Evolutionary conservation across 2,329 filamentous ascomycete genomes (phyloP), one percentile per base, ranked within the genome.

Genomic region (Pseudogymnoascus sp.): DNA sequence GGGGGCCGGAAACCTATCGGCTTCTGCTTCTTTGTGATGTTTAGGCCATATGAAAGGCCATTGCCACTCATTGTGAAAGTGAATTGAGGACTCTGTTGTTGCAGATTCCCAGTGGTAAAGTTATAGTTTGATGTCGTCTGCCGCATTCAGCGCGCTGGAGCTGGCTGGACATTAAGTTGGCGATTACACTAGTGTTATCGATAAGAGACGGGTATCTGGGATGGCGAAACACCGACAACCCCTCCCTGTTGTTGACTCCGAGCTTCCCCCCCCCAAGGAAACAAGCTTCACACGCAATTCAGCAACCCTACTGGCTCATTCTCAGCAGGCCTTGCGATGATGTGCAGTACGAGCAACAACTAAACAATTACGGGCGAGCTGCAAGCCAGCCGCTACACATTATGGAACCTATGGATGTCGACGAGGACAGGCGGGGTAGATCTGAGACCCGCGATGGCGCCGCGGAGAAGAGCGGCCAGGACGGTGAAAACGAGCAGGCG

Each of bases 11-110:
- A 68, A 37, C 62, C 67, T 26, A 74, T 64, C 74, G 74, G 62
- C 74, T 75, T 59, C 2, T 78, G 71, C 72, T 87, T 89, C 70
- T 85, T 87, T 59, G 80, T 74, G 49, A 85, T 68, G 69, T 83
- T 88, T 39, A 89, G 78, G 60, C 86, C 86, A 67, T 80, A 82
- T 19, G 79, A 79, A 61, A 83, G 75, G 4, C 74, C 74, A n/a
- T 64, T 64, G n/a, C 68, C 67, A 55, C 69, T 69, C 72, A 74
- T 73, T 16, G 63, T 68, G 65, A 60, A 52, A 1, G 26, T 31
- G 23, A 19, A 52, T 52, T 52, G 45, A 19, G 11, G 45, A 14
- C 23, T 11, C 45, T 52, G 45, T 21, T 52, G 45, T 52, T 52
- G n/a, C 26, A 31, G 14, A 16, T 31, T 8, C 14, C 8, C 3